Evolutionary conservation across 495 filamentous ascomycete species (phyloP).

Genomic region (Annulohypoxylon moriforme): DNA sequence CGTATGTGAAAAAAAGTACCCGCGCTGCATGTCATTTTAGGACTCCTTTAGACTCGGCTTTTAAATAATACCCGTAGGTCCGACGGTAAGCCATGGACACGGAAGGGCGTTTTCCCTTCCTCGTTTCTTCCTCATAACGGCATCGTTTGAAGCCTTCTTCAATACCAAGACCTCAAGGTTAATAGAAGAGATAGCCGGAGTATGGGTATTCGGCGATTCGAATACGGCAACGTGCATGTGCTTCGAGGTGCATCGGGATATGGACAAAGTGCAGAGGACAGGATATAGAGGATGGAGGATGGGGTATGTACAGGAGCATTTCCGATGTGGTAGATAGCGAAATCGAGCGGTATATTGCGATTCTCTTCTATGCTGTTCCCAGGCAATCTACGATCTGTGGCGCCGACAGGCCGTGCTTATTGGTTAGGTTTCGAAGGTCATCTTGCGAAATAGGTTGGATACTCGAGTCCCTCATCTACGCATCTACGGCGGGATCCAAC

Average conservation of each 20-base stretch:
- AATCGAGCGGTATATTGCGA: slow-evolving; percentile 27
- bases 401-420: slow-evolving; percentile 22
- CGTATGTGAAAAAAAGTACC: neutral
- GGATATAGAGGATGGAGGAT: slow-evolving; percentile 14
- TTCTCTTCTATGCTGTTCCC: slow-evolving; percentile 18
- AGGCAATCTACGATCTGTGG: slow-evolving; percentile 32
- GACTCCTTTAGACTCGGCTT: slow-evolving; percentile 9
- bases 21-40: neutral
- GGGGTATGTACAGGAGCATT: slow-evolving; percentile 16
- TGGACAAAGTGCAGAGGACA: too few species aligned
- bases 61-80: slow-evolving; percentile 28
- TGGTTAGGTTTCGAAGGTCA: slow-evolving; percentile 37
- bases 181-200: slow-evolving; percentile 22
- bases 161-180: neutral
- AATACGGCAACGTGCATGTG: slow-evolving; percentile 37
- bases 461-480: slow-evolving; percentile 22
- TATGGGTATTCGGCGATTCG: slow-evolving; percentile 18
- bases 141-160: slow-evolving; percentile 1
- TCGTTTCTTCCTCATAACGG: neutral
- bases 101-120: slow-evolving; percentile 1
- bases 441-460: slow-evolving; percentile 20
- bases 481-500: slow-evolving; percentile 15
- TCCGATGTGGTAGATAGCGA: slow-evolving; percentile 22
- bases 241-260: slow-evolving; percentile 35
- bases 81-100: slow-evolving; percentile 12